Evolutionary conservation across 2,329 filamentous ascomycete genomes (phyloP).

Genomic region (Epichloe festucae): DNA sequence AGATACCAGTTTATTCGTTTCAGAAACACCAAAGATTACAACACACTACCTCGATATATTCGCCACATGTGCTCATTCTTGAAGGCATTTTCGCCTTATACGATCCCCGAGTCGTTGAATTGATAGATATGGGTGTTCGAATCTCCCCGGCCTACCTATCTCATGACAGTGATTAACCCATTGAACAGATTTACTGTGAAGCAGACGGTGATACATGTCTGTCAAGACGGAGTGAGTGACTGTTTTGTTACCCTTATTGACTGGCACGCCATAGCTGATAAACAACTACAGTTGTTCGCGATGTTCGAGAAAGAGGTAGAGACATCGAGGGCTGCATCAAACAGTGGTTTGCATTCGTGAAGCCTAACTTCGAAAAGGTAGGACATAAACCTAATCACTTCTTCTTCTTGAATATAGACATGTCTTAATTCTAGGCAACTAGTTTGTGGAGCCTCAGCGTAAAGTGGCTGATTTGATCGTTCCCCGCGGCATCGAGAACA

Average conservation of each 20-base stretch:
- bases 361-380: slow-evolving; percentile 83
- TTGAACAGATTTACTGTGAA: slow-evolving; percentile 79
- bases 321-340: slow-evolving; percentile 95
- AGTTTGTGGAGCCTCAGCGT: slow-evolving; percentile 83
- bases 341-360: slow-evolving; percentile 94
- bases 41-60: slow-evolving; percentile 81
- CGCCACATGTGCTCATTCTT: slow-evolving; percentile 85
- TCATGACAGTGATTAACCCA: background rate
- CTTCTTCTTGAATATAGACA: background rate
- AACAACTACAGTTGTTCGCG: slow-evolving; percentile 54
- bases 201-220: slow-evolving; percentile 91
- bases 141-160: background rate
- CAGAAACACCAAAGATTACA: slow-evolving; percentile 72
- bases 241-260: slow-evolving; percentile 3
- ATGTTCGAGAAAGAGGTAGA: slow-evolving; percentile 77
- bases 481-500: slow-evolving; percentile 86
- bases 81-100: slow-evolving; percentile 95
- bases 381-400: background rate
- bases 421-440: background rate
- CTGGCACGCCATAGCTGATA: slow-evolving; percentile 2
- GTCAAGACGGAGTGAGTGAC: slow-evolving; percentile 61
- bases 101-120: slow-evolving; percentile 69
- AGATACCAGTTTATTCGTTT: slow-evolving; percentile 93
- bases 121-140: slow-evolving; percentile 77
- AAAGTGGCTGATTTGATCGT: slow-evolving; percentile 92